These are phyloP conservation scores for Microthyrium microscopicum DNA, from an alignment of 2,329 filamentous ascomycete species.

Conservation along the genomic window DNA sequence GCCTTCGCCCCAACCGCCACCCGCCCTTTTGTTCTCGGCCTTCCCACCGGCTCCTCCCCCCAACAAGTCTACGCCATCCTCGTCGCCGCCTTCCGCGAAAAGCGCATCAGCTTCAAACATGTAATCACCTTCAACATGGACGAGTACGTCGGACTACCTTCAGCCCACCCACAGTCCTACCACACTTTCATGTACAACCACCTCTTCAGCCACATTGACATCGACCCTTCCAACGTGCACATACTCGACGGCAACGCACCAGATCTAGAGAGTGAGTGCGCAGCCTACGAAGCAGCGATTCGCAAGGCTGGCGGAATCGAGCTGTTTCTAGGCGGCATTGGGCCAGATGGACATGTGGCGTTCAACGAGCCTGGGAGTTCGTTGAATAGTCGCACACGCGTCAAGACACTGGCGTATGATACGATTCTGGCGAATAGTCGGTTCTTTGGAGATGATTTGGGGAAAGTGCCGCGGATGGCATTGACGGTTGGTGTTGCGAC, in stretches of 20 bases:
- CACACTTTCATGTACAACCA: constrained; percentile 90
- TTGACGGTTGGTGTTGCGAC: constrained; percentile 75
- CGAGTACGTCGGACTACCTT: constrained; percentile 71
- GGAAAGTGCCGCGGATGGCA: constrained; percentile 63
- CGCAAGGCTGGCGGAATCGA: constrained; percentile 61
- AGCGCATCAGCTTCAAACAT: constrained; percentile 69
- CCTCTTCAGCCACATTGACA: constrained; percentile 75
- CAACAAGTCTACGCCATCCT: constrained; percentile 62
- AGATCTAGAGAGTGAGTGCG: constrained; percentile 60
- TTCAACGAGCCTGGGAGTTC: constrained; percentile 83
- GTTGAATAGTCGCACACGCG: constrained; percentile 58
- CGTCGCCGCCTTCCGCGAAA: constrained; percentile 53
- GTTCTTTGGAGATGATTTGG: constrained; percentile 63
- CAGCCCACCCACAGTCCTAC: constrained; percentile 72
- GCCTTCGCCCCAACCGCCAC: constrained; percentile 54
- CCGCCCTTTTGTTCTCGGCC: constrained; percentile 64
- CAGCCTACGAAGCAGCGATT: constrained; percentile 66
- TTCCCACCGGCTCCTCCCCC: constrained; percentile 71
- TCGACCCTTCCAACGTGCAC: constrained; percentile 67
- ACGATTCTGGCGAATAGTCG: constrained; percentile 73
- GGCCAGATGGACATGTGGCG: constrained; percentile 73
- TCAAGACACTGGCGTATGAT: constrained; percentile 77
- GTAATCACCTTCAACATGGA: constrained; percentile 92
- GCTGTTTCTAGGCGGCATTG: constrained; percentile 71
- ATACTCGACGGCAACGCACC: constrained; percentile 68